These are phyloP conservation scores for Zymoseptoria pseudotritici DNA, from an alignment of 2,329 filamentous ascomycete genomes.

Conservation along the genomic window DNA sequence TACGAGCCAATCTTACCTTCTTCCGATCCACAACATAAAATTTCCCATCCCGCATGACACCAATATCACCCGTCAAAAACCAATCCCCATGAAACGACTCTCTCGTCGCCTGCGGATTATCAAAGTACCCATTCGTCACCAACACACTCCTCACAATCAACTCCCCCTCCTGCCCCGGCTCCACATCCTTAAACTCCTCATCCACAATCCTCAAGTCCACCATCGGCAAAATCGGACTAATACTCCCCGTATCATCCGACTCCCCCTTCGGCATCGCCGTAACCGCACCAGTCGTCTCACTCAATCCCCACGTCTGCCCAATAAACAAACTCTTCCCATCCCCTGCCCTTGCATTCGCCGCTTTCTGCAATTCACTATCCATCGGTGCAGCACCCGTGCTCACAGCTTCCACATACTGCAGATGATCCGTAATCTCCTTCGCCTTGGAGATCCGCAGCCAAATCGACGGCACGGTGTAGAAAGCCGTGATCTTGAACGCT, in stretches of 20 bases:
- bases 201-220: constrained; percentile 36
- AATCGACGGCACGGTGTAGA: constrained; percentile 35
- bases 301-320: constrained; percentile 34
- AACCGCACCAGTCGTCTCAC: constrained; percentile 28
- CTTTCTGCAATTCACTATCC: constrained; percentile 32
- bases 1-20: constrained; percentile 18
- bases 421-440: constrained; percentile 28
- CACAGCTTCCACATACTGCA: constrained; percentile 29
- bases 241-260: constrained; percentile 28
- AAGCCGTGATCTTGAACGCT: constrained; percentile 32
- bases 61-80: constrained; percentile 85
- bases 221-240: constrained; percentile 32
- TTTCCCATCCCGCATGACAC: constrained; percentile 69
- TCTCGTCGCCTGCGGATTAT: constrained; percentile 60
- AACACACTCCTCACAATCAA: constrained; percentile 20
- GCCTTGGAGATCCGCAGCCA: constrained; percentile 34
- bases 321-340: constrained; percentile 25
- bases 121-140: constrained; percentile 61
- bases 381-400: constrained; percentile 35
- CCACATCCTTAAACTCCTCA: constrained; percentile 37
- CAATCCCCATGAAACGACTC: constrained; percentile 70
- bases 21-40: constrained; percentile 80
- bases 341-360: constrained; percentile 29
- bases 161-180: constrained; percentile 28
- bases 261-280: constrained; percentile 31